Conservation (phyloP, 2,329 filamentous ascomycete genomes). For the Arthrobotrys sinensis region DNA sequence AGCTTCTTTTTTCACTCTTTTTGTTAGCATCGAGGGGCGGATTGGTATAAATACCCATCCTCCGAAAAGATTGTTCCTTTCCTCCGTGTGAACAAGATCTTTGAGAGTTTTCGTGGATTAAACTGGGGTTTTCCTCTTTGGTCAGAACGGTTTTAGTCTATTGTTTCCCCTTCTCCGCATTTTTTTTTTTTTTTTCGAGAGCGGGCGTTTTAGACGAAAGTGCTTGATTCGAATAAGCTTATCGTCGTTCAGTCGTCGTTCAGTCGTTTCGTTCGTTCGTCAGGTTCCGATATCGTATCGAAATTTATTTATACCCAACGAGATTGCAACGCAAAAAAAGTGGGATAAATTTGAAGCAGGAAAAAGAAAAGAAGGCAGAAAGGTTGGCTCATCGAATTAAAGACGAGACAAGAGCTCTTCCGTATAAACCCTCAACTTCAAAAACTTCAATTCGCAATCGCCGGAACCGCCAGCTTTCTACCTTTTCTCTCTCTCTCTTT, state of each 20-base stretch:
- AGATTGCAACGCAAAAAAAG: no score
- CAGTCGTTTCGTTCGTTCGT: background rate
- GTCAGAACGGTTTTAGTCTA: background rate
- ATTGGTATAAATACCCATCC: conserved; percentile 3
- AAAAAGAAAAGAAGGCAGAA: conserved; percentile 18
- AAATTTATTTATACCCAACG: no score
- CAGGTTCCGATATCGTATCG: conserved; percentile 11
- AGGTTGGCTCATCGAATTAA: background rate
- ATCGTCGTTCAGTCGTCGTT: no score
- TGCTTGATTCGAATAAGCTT: conserved; percentile 32
- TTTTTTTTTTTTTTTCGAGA: background rate
- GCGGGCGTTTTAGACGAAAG: background rate
- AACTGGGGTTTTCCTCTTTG: no score
- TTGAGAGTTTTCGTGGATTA: no score
- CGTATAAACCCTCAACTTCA: conserved; percentile 1
- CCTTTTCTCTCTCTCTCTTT: background rate
- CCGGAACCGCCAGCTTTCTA: background rate
- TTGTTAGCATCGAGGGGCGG: background rate
- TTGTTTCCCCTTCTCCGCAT: conserved; percentile 4
- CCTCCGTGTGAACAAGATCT: background rate
- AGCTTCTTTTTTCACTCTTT: no score
- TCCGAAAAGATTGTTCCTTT: conserved; percentile 9
- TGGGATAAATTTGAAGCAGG: background rate
- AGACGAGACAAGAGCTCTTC: conserved; percentile 10
- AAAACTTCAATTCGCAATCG: background rate